Evolutionary conservation across 1,284 basidiomycete species (phyloP), one percentile per base, ranked within the genome.

Genomic region (Irpex sp.): DNA sequence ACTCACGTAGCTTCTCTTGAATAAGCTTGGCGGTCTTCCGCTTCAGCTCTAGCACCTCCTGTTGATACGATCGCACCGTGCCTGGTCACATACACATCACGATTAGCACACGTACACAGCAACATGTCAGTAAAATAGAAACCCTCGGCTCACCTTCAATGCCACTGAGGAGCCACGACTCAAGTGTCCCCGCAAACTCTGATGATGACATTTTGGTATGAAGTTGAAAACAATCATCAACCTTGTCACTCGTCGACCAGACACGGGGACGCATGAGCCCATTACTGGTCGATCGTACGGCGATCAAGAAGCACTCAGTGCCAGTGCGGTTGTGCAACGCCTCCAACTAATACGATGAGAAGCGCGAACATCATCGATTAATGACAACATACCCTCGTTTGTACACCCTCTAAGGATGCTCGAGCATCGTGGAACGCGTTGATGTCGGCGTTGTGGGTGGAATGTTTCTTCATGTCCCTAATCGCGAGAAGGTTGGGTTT

Each of bases 401-500:
- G 36, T 5, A 65, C 49, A 37, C 5, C 51, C 15, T 52, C 49
- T 0, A 67, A 7, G 1, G 54, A 61, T 17, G 61, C 51, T 11
- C 57, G 60, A 4, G 54, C 54, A 48, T 67, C 61, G 26, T 67
- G 56, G 54, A 66, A 69, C 5, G 64, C 37, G 48, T 51, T 47
- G 34, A 64, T 15, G 0, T 49, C n/a, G 38, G 62, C 59, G 51
- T 63, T 64, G n/a, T 64, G 65, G 13, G 19, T 34, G 2, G 51
- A 49, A 11, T 40, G 31, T 37, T 51, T 13, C 19, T 61, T 65
- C 37, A 19, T 61, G 47, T 55, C 38, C 1, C 57, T 61, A 51
- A 57, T 57, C 26, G 59, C 62, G 3, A 58, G 6, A 13, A 57
- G 26, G 47, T 62, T 55, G 8, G 37, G 13, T 15, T 60, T 19